A percentile compares a stretch with the other conserved stretches of the same genome.
Conservation (phyloP, 2,329 filamentous ascomycete species). For the Xylariaceae sp. region DNA sequence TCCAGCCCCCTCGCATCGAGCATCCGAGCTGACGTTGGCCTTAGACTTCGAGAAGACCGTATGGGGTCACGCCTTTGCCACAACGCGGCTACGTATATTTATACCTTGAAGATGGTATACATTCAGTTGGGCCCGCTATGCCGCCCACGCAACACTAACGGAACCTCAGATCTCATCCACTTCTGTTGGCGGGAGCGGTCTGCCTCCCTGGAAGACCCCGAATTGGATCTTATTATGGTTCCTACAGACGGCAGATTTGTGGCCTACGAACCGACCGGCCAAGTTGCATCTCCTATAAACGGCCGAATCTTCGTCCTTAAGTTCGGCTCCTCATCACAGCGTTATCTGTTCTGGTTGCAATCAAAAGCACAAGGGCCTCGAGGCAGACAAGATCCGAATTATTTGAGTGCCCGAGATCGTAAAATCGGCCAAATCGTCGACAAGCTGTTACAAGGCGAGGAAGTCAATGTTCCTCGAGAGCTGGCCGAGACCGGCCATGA, state of each 20-base stretch:
- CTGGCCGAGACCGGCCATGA: constrained; percentile 59
- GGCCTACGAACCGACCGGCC: constrained; percentile 64
- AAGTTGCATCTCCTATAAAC: constrained; percentile 63
- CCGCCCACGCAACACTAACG: constrained; percentile 14
- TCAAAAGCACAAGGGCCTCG: constrained; percentile 69
- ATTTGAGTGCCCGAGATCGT: constrained; percentile 79
- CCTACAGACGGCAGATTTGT: constrained; percentile 83
- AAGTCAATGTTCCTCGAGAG: constrained; percentile 73
- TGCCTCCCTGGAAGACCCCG: constrained; percentile 65
- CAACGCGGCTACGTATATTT: constrained; percentile 87
- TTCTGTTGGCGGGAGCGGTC: constrained; percentile 93
- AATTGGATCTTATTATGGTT: constrained; percentile 90
- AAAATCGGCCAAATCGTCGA: constrained; percentile 88
- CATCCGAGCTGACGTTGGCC: constrained; percentile 18
- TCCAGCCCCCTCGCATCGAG: neutral
- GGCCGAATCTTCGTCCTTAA: constrained; percentile 92
- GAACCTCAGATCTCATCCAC: constrained; percentile 71
- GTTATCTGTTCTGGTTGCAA: constrained; percentile 95
- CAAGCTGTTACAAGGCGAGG: constrained; percentile 78
- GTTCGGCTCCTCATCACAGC: constrained; percentile 86
- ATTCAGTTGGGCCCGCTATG: neutral
- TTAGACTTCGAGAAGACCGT: constrained; percentile 45
- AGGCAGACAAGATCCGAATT: constrained; percentile 62
- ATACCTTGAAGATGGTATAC: constrained; percentile 79
- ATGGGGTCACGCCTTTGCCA: constrained; percentile 67